phyloP scores from a whole-genome alignment of 768 basidiomycete species.

The Gloeostereum incarnatum region DNA sequence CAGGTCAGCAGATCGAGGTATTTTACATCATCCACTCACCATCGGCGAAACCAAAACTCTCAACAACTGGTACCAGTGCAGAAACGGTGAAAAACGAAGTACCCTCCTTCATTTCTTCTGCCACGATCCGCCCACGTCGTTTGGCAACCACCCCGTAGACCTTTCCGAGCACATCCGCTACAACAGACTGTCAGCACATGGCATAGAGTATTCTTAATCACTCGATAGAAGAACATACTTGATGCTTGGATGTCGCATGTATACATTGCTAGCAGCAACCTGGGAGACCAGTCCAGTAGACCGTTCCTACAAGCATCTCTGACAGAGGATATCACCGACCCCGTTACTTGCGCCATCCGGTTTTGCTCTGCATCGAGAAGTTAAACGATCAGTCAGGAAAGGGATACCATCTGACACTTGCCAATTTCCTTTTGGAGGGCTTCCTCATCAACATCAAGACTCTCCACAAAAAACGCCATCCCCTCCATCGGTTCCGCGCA shows the following conservation, averaged over 20 bases:
- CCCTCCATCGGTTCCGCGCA: constrained; percentile 95
- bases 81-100: constrained; percentile 90
- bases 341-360: constrained; percentile 74
- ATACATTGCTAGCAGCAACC: constrained; percentile 97
- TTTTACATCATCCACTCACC: constrained; percentile 44
- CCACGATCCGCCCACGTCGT: constrained; percentile 84
- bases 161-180: constrained; percentile 95
- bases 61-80: constrained; percentile 88
- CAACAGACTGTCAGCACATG: constrained; percentile 8
- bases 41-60: constrained; percentile 96
- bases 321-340: constrained; percentile 82
- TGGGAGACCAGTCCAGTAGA: constrained; percentile 93
- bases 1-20: constrained; percentile 1
- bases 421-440: constrained; percentile 60
- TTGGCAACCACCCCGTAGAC: constrained; percentile 93
- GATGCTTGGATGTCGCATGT: constrained; percentile 97
- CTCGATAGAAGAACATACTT: constrained; percentile 46
- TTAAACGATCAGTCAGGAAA: constrained; percentile 5
- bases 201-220: constrained; percentile 2
- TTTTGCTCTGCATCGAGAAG: constrained; percentile 51
- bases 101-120: constrained; percentile 98
- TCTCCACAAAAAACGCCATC: constrained; percentile 84
- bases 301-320: constrained; percentile 87
- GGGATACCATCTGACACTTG: constrained; percentile 19
- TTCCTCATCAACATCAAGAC: constrained; percentile 51